Evolutionary conservation across 345 rosid genomes (phyloP), one percentile per base, ranked within the genome.

Genomic region (Abelmoschus esculentus): DNA sequence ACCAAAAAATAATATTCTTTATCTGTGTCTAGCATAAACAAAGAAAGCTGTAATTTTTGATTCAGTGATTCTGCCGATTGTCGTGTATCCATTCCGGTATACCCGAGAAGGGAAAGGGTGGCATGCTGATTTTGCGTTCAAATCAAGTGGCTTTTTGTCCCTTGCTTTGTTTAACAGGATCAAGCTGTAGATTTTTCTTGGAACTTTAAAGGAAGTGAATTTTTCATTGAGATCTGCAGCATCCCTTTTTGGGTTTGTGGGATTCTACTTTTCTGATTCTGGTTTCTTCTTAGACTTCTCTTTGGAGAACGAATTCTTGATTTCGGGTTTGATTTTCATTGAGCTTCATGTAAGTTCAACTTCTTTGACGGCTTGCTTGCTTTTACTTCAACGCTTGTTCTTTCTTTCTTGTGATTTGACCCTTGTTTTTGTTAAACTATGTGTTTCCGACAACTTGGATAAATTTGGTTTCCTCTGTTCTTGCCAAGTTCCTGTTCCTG

Each of bases 281-380:
- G 69, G 19, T 12, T 26, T 46, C 54, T 34, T 34, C 46, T 44
- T 6, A 64, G 7, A 64, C 12, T 64, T 64, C 12, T 22, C 18
- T 1, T 26, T 46, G 55, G 54, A 22, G 55, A 13, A 29, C 31
- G 28, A 22, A 19, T 57, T 9, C 22, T 7, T 46, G 17, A 15
- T 49, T 26, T 26, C 15, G 5, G 38, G 32, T 46, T 26, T 46
- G 17, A 11, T 40, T 42, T 63, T 63, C 29, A 9, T 38, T 15
- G 29, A 62, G 66, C 15, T 62, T 64, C 55, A 46, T 65, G 69
- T 65, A 65, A 65, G 55, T 44, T 46, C 12, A 14, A 44, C 55
- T 22, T 22, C 26, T 22, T 22, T 22, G 26, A 22, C 1, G 26
- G 26, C 26, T 44, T 65, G 69, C 54, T 44, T 44, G 54, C 55